Conservation (phyloP, 2,329 filamentous ascomycete species). For the Cercospora citrullina region DNA sequence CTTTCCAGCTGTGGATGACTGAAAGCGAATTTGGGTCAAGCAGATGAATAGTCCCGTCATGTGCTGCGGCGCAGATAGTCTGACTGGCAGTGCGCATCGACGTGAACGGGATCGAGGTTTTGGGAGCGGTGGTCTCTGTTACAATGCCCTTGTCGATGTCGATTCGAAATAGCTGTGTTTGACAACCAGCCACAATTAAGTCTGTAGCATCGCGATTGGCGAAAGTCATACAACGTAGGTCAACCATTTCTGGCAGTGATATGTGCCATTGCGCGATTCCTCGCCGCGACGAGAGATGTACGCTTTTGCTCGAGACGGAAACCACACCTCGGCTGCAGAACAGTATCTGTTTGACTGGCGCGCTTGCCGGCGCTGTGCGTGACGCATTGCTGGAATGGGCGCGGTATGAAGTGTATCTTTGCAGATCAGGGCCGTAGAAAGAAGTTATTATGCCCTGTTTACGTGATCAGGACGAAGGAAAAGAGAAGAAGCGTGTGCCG, state of each 20-base stretch:
- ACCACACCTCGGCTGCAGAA: slow-evolving; percentile 90
- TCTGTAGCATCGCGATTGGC: slow-evolving; percentile 81
- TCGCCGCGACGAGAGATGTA: slow-evolving; percentile 84
- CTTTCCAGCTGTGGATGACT: slow-evolving; percentile 83
- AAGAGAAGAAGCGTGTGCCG: neutral
- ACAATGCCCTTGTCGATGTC: slow-evolving; percentile 59
- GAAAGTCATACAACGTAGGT: slow-evolving; percentile 93
- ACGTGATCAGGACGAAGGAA: slow-evolving; percentile 11
- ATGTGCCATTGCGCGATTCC: slow-evolving; percentile 89
- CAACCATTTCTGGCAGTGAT: slow-evolving; percentile 73
- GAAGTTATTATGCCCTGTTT: slow-evolving; percentile 80
- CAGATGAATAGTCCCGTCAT: slow-evolving; percentile 78
- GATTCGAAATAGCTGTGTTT: slow-evolving; percentile 79
- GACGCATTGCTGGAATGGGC: slow-evolving; percentile 60
- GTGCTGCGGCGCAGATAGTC: slow-evolving; percentile 89
- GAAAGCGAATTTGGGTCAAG: slow-evolving; percentile 76
- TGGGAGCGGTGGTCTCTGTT: slow-evolving; percentile 41
- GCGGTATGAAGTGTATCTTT: slow-evolving; percentile 86
- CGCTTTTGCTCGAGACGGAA: slow-evolving; percentile 75
- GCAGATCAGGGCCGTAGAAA: slow-evolving; percentile 81
- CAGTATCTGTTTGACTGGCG: slow-evolving; percentile 80
- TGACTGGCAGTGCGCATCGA: slow-evolving; percentile 85
- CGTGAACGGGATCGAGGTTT: slow-evolving; percentile 63
- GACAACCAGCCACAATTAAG: slow-evolving; percentile 82
- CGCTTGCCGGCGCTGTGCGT: slow-evolving; percentile 53